Base-by-base conservation (phyloP, 2,329 filamentous ascomycete genomes). In the Fusarium brevicatenulatum region DNA sequence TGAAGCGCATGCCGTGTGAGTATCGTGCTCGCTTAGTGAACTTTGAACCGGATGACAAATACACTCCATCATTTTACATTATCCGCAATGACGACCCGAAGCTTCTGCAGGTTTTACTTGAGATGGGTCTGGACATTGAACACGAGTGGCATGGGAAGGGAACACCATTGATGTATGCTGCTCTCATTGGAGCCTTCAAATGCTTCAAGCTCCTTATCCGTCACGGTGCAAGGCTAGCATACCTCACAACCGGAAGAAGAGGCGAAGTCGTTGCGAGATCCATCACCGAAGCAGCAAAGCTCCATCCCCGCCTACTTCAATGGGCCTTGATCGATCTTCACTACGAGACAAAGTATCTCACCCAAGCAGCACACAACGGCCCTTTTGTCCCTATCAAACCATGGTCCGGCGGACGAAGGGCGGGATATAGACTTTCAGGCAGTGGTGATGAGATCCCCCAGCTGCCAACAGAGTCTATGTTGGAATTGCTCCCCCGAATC, bases 141-240 rank as follows among this genome's bases (percentile, higher is more conserved):
- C 50, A 36, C 3, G 71, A 73, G 19, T 66, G 66, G 40, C 70
- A 62, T 18, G 42, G 47, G 6, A 58, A 57, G 3, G 76, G 76
- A 5, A 74, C 76, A 9, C 64, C 68, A 1, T 55, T 78, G 55
- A 77, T 78, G 74, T 72, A 66, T 50, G 76, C 76, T 18, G 67
- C 64, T 23, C 44, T 40, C 7, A 61, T 76, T 5, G 76, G 73
- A 1, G 63, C 65, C 2, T 43, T 65, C 2, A 32, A 50, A 4
- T 64, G 62, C 12, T 76, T 77, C 65, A 71, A 78, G 44, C 9
- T 68, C 9, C 71, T 78, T 16, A 63, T 78, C 9, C 68, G 59
- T 4, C 30, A 32, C 9, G 74, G 74, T 5, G 76, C 76, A 16
- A 63, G 58, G 11, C 55, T 76, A 10, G 47, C 68, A 11, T 78